A percentile compares a stretch with the other conserved stretches of the same genome.
Evolutionary conservation across 148 eudicot genomes (phyloP).

Genomic region (Beta vulgaris): DNA sequence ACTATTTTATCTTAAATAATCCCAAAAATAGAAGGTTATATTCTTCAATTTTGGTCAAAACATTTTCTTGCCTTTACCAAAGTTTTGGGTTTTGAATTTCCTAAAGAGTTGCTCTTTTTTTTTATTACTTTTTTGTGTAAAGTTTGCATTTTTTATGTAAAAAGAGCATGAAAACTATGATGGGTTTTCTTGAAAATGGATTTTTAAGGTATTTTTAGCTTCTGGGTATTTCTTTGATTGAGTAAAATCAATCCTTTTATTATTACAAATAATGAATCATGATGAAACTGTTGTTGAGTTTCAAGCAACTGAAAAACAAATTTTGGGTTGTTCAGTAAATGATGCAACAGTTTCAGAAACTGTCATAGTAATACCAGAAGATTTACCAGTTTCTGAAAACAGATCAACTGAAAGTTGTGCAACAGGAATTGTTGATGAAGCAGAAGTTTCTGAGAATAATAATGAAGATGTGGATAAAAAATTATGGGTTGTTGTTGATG

Average conservation of each 20-base stretch:
- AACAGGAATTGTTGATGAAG: neutral
- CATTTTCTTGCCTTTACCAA: neutral
- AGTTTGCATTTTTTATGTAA: neutral
- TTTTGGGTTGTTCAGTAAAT: constrained; percentile 2
- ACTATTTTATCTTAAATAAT: neutral
- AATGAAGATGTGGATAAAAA: constrained; percentile 12
- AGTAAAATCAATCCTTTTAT: no score
- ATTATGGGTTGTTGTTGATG: constrained; percentile 39
- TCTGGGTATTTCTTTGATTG: no score
- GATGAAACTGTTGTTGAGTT: constrained; percentile 6
- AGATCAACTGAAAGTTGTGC: constrained; percentile 8
- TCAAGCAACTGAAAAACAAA: constrained; percentile 16
- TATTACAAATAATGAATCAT: constrained; percentile 11
- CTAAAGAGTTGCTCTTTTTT: neutral
- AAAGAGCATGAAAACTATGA: neutral
- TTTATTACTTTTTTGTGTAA: neutral
- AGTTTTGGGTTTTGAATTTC: neutral
- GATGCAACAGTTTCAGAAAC: constrained; percentile 15
- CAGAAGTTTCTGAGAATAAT: neutral
- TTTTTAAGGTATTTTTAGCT: neutral
- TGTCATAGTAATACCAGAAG: constrained; percentile 6
- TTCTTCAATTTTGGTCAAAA: neutral
- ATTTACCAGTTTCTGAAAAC: constrained; percentile 15
- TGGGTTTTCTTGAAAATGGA: neutral
- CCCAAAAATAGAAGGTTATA: neutral